These are phyloP conservation scores for Priceomyces medius DNA, from an alignment of 805 yeast species.

Conservation along the genomic window DNA sequence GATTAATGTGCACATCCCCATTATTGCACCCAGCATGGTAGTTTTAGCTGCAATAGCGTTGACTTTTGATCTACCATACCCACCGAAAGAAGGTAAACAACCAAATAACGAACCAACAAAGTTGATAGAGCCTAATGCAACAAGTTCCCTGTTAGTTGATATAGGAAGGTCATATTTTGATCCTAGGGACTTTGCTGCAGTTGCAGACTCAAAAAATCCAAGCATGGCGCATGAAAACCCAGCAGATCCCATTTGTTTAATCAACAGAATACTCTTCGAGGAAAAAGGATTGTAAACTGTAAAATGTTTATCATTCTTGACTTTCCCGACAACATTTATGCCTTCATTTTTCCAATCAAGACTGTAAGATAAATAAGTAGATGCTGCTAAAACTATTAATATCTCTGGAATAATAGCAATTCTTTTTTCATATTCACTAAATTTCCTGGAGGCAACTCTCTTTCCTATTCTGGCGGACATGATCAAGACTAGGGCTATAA, in stretches of 20 bases:
- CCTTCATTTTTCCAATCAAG: constrained; percentile 54
- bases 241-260: constrained; percentile 62
- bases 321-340: constrained; percentile 68
- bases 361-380: constrained; percentile 51
- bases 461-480: constrained; percentile 43
- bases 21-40: constrained; percentile 76
- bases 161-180: constrained; percentile 68
- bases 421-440: constrained; percentile 21
- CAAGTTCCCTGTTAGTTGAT: constrained; percentile 85
- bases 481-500: constrained; percentile 49
- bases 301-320: constrained; percentile 46
- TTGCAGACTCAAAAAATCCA: constrained; percentile 91
- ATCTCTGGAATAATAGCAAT: constrained; percentile 82
- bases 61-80: constrained; percentile 89
- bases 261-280: constrained; percentile 46
- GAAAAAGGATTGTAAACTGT: constrained; percentile 59
- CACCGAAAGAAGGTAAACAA: constrained; percentile 90
- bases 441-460: constrained; percentile 24
- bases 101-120: constrained; percentile 61
- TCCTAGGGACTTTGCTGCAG: constrained; percentile 86
- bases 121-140: constrained; percentile 82
- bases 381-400: constrained; percentile 62
- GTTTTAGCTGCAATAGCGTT: constrained; percentile 84
- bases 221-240: constrained; percentile 73
- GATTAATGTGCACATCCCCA: constrained; percentile 73